Conservation (phyloP, 2,329 filamentous ascomycete species). For the Penicillium nordicum region DNA sequence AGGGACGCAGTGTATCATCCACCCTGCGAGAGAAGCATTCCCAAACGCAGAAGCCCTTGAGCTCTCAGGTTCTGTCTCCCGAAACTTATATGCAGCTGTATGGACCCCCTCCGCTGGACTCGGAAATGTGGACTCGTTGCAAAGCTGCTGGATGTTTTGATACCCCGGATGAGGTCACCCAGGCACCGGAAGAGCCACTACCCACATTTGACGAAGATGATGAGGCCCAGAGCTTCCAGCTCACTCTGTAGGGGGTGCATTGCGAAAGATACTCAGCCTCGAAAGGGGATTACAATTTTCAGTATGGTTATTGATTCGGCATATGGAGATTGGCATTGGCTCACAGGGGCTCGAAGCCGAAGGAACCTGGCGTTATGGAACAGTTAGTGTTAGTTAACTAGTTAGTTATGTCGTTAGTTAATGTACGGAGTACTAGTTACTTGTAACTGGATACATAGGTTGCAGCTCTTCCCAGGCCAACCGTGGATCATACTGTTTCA, state of each 20-base stretch:
- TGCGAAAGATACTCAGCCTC: background rate
- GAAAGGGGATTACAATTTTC: constrained; percentile 4
- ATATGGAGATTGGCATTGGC: constrained; percentile 1
- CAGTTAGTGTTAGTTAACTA: background rate
- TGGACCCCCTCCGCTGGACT: constrained; percentile 41
- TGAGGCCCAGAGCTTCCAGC: constrained; percentile 39
- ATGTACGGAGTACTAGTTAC: constrained; percentile 2
- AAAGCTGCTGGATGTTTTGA: constrained; percentile 40
- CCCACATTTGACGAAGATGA: constrained; percentile 39
- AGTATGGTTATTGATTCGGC: constrained; percentile 11
- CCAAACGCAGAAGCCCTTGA: constrained; percentile 19
- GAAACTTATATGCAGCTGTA: constrained; percentile 44
- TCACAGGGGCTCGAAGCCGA: constrained; percentile 3
- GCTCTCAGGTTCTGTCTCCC: constrained; percentile 35
- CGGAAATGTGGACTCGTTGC: constrained; percentile 44
- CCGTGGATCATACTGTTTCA: constrained; percentile 29
- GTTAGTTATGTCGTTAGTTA: background rate
- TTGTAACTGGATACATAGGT: constrained; percentile 1
- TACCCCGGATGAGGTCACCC: constrained; percentile 13
- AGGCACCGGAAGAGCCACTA: constrained; percentile 28
- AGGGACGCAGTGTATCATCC: constrained; percentile 56
- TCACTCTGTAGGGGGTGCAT: constrained; percentile 31
- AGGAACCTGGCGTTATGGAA: constrained; percentile 17
- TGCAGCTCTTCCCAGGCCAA: background rate
- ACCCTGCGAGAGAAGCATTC: constrained; percentile 28